These are phyloP conservation scores for Carex myosuroides DNA, from an alignment of 176 grass and related monocot species.

Conservation along the genomic window DNA sequence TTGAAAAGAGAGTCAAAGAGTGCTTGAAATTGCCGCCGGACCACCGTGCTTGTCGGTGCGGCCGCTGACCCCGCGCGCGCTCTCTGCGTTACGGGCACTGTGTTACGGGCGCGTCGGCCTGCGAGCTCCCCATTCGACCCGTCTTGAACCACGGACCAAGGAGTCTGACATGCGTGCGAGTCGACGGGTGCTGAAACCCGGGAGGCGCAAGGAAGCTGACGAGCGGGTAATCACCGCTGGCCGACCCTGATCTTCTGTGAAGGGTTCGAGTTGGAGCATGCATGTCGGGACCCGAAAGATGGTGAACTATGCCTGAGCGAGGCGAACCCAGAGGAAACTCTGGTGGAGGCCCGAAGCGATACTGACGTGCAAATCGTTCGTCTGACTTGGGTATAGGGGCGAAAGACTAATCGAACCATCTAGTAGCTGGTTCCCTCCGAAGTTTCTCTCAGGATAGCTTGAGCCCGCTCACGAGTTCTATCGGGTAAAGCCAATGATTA, in stretches of 20 bases:
- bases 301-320: constrained; percentile 70
- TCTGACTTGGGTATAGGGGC: constrained; percentile 85
- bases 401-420: constrained; percentile 93
- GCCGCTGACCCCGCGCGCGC: too few relatives aligned
- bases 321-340: constrained; percentile 70
- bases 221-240: too few relatives aligned
- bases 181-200: constrained; percentile 37
- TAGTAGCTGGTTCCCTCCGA: constrained; percentile 80
- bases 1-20: constrained; percentile 91
- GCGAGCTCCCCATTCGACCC: constrained; percentile 52
- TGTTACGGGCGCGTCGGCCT: too few relatives aligned
- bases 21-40: constrained; percentile 78
- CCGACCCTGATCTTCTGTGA: constrained; percentile 45
- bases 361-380: constrained; percentile 69
- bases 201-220: not conserved
- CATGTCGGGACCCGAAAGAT: constrained; percentile 71
- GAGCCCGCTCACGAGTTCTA: too few relatives aligned
- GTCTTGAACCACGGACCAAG: constrained; percentile 82
- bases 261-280: constrained; percentile 70
- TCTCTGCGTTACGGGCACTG: too few relatives aligned
- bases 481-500: too few relatives aligned
- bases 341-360: constrained; percentile 73
- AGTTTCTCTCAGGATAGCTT: constrained; percentile 68
- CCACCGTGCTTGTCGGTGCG: too few relatives aligned
- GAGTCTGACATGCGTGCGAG: constrained; percentile 71